Base-by-base conservation (phyloP, 2,329 filamentous ascomycete genomes). In the Aschersonia sp. region DNA sequence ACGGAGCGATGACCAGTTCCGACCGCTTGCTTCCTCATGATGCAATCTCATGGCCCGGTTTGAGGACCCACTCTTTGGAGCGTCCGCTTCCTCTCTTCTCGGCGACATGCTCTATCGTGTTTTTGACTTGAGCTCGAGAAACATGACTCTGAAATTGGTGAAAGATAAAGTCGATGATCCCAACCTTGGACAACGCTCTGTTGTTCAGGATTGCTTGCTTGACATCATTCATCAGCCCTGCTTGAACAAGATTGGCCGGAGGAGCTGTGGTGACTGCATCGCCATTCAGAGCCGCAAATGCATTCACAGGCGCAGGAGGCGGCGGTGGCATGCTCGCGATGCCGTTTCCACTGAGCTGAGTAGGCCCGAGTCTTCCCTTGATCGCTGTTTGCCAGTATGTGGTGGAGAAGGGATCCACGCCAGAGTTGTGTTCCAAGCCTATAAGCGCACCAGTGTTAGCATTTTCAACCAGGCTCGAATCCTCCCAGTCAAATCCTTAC, bases 401-500 rank as follows among this genome's bases (percentile, higher is more conserved):
- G 0, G 78, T 79, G 0, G 87, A 89, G 60, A 90, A 94, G 0
- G 92, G 92, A 58, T 98, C 82, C 53, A 98, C 90, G 6, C 64
- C 60, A 44, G 63, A 62, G 44, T 64, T 80, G 64, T 62, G 66
- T 39, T 73, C 65, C 11, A 78, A 66, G 49, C 61, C 59, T 47
- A 70, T 72, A 75, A 39, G 33, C n/a, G 39, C 39, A 22, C 14
- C 39, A 8, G 2, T 4, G 47, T 51, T 39, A 51, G 52, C 7
- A 47, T 37, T 10, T 4, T 5, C n/a, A 37, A 39, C 7, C 14
- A 5, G 37, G 4, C 12, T n/a, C 9, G 2, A 10, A 11, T 10
- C 6, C 12, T 14, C 41, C 2, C 11, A 7, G 40, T 42, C 14
- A 2, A 12, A 45, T 67, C 33, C 75, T 64, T 68, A 86, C 82